Evolutionary conservation across 2,329 filamentous ascomycete species (phyloP), one percentile per base, ranked within the genome.

Genomic region (Penicillium sp.): DNA sequence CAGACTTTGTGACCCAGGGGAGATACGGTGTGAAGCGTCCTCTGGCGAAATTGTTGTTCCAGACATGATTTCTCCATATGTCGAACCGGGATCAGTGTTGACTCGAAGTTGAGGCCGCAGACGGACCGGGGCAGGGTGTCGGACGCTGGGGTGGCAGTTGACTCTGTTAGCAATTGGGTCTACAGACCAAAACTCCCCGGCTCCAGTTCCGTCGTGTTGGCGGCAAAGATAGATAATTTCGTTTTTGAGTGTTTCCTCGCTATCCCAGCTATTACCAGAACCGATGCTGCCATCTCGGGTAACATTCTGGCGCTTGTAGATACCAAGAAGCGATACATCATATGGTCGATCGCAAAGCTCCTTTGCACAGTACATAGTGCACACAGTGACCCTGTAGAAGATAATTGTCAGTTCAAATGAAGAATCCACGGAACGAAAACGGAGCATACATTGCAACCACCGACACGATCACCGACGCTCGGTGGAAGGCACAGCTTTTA

Each of bases 141-240:
- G 66, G 44, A 75, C 68, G 39, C 65, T 70, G 3, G 67, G 67
- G 42, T 66, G 64, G 39, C 62, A 65, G 45, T 64, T 58, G 2
- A 68, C 61, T 55, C 68, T 68, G 40, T 71, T 66, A 26, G 63
- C 63, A 9, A 66, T 44, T 7, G 64, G 64, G 44, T 66, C 64
- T 11, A 57, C 45, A 24, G 48, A 64, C 64, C 64, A 66, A 3
- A 59, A 62, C 10, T 69, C 66, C 32, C 60, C 61, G 14, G 60
- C 61, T 5, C 66, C 66, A n/a, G 64, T 68, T 5, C 67, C 66
- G 50, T 74, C 69, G 3, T 71, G 72, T 22, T 69, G 67, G 14
- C 71, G 71, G 44, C 72, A 75, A 22, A 73, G 59, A 52, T 72
- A 70, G n/a, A 69, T 55, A n/a, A 74, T 72, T 18, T 74, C 72